These are phyloP conservation scores for Aegilops umbellulata DNA, from an alignment of 176 grass and related monocot genomes.

Conservation along the genomic window DNA sequence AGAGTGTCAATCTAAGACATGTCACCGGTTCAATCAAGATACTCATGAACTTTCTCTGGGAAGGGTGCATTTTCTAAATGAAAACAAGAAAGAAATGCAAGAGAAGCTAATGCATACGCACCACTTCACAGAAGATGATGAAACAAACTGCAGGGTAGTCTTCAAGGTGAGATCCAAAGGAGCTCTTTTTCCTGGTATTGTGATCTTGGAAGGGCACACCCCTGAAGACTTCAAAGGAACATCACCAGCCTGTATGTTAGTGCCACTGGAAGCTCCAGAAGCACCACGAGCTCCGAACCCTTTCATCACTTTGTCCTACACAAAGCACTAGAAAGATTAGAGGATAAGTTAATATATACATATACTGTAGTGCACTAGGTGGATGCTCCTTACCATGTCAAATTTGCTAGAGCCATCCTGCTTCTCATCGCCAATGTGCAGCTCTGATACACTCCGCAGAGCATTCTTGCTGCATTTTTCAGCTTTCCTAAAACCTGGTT, in stretches of 20 bases:
- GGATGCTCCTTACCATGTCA: slow-evolving; percentile 67
- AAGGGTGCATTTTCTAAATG: background rate
- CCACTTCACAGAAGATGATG: slow-evolving; percentile 91
- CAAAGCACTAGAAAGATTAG: slow-evolving; percentile 8
- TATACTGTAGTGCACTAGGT: background rate
- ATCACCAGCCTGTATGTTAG: slow-evolving; percentile 39
- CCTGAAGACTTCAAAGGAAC: slow-evolving; percentile 32
- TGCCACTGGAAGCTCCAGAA: slow-evolving; percentile 10
- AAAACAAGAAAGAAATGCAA: slow-evolving; percentile 14
- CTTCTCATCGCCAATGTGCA: slow-evolving; percentile 72
- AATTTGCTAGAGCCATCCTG: slow-evolving; percentile 51
- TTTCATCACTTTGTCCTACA: slow-evolving; percentile 93
- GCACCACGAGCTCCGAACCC: slow-evolving; percentile 62
- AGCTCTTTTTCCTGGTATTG: slow-evolving; percentile 59
- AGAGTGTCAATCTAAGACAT: background rate
- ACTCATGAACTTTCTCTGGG: background rate
- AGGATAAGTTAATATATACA: background rate
- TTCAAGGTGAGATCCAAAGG: slow-evolving; percentile 95
- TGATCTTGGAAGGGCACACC: slow-evolving; percentile 53
- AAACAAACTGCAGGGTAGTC: slow-evolving; percentile 69
- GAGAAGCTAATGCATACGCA: slow-evolving; percentile 36
- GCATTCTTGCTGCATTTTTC: slow-evolving; percentile 70
- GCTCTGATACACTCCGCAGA: slow-evolving; percentile 79
- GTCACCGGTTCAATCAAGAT: background rate
- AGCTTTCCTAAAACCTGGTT: slow-evolving; percentile 51